Base-by-base conservation (phyloP, 495 filamentous ascomycete species). In the Penicillium manginii region DNA sequence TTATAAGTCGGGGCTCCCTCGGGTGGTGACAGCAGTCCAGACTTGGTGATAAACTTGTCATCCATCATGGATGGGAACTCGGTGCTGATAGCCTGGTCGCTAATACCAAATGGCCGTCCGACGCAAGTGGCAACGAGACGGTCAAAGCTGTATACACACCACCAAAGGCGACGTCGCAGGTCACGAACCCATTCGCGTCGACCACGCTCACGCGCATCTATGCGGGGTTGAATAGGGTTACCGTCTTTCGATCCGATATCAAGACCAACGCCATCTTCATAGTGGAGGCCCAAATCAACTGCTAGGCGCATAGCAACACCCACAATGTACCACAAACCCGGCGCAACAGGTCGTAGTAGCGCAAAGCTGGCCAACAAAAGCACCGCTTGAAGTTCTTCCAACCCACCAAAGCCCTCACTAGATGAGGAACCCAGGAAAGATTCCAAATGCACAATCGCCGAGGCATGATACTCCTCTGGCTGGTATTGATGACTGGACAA, bases 321-420 rank as follows among this genome's bases (percentile, higher is more conserved):
- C 50, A 96, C 88, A 52, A 98, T 98, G 70, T 98, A 98, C 93
- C 93, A 98, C 26, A 98, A 75, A 45, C 93, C 93, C 0, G 93
- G 93, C 3, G 93, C 91, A 48, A 98, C 91, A 2, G 93, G 93
- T 60, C 93, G 81, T 59, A 98, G 79, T 40, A 98, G 74, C 2
- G 93, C 93, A 79, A 97, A 96, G 40, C 91, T 91, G 32, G 93
- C 93, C 45, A 98, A 78, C 33, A 98, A 77, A 50, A 98, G 77
- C 7, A 97, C 93, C 29, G 91, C 91, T 68, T 98, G 93, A 40
- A 98, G 79, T 70, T 97, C 93, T 71, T 97, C 93, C 57, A 98
- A 71, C 0, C 92, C 93, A 14, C 90, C 89, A 59, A 85, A 87
- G 1, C 88, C 85, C 55, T 88, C 86, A 33, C 74, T 71, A 5